Base-by-base conservation (phyloP, 2,329 filamentous ascomycete genomes). In the Aspergillus pseudoglaucus region DNA sequence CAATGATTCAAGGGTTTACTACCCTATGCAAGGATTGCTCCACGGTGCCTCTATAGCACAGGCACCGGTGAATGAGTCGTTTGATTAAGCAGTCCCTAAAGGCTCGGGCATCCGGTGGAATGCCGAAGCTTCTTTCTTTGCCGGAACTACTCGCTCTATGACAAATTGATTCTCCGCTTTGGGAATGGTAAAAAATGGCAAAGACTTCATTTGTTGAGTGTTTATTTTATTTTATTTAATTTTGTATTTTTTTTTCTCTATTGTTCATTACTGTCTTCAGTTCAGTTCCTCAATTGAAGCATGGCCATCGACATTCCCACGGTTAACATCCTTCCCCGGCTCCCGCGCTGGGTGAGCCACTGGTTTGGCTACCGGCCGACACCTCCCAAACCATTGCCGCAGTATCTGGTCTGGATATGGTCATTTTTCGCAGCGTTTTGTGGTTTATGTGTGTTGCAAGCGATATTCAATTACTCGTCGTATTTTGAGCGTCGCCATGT, bases 351-450 rank as follows among this genome's bases (percentile, higher is more conserved):
- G 57, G 47, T 61, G 14, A 60, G 58, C 39, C 59, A 59, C 53
- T 62, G 60, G 60, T 51, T 62, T 10, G 60, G 60, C 50, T 60
- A 61, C 43, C 60, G 59, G 2, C 23, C 57, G 17, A 53, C 52
- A 12, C 18, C 55, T n/a, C 52, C 54, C 4, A 55, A 54, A 40
- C 59, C 60, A n/a, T 51, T 61, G 6, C 49, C 52, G 20, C 42
- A 38, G 47, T 61, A 59, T 42, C 46, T 53, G 44, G 23, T 58
- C 38, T 58, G 57, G 27, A 45, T 52, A n/a, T 62, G 59, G 59
- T 62, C 60, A 12, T 60, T 62, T 25, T 52, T 62, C 9, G 46
- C 55, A 3, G 53, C 59, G 8, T 62, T 62, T 42, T 59, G 58
- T 17, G 59, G 59, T 30, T 56, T 62, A 3, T 59, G 53, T 2